phyloP scores from a whole-genome alignment of 192 early-diverging fungal species.

The Entomortierella parvispora region DNA sequence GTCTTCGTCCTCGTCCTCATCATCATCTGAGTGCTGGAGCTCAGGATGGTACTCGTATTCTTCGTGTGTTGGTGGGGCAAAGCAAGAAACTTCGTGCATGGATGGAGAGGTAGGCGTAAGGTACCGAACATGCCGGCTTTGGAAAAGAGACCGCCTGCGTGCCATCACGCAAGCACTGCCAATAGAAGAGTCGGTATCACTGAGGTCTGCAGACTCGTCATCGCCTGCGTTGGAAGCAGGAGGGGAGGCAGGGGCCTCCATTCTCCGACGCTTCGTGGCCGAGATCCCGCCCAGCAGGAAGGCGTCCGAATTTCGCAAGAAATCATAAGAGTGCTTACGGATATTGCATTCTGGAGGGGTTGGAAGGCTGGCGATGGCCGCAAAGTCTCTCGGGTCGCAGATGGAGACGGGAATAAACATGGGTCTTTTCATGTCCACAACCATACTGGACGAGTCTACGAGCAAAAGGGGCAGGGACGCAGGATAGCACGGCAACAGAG shows the following conservation, averaged over 20 bases:
- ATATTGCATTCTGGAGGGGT: constrained; percentile 47
- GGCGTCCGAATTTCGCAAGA: constrained; percentile 42
- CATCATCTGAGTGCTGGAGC: constrained; percentile 50
- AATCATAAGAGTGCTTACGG: constrained; percentile 52
- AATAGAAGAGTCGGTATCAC: too few relatives aligned
- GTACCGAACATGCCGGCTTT: constrained; percentile 43
- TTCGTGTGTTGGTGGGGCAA: constrained; percentile 51
- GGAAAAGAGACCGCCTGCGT: constrained; percentile 24
- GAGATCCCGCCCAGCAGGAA: constrained; percentile 39
- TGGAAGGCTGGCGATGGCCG: constrained; percentile 31
- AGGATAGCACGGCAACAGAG: constrained; percentile 11
- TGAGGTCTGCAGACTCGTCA: constrained; percentile 22
- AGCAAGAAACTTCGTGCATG: constrained; percentile 45
- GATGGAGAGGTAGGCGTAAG: constrained; percentile 50
- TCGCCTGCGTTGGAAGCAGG: constrained; percentile 53
- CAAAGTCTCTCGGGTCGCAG: constrained; percentile 47
- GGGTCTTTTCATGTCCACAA: constrained; percentile 50
- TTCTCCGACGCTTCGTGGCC: constrained; percentile 43
- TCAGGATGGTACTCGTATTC: constrained; percentile 49
- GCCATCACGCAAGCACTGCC: constrained; percentile 13
- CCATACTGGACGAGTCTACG: constrained; percentile 31
- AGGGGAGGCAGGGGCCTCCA: constrained; percentile 39
- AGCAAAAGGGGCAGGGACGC: constrained; percentile 1
- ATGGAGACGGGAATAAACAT: constrained; percentile 54
- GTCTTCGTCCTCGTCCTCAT: constrained; percentile 47